phyloP scores from a whole-genome alignment of 768 basidiomycete genomes.

The Exsudoporus frostii region DNA sequence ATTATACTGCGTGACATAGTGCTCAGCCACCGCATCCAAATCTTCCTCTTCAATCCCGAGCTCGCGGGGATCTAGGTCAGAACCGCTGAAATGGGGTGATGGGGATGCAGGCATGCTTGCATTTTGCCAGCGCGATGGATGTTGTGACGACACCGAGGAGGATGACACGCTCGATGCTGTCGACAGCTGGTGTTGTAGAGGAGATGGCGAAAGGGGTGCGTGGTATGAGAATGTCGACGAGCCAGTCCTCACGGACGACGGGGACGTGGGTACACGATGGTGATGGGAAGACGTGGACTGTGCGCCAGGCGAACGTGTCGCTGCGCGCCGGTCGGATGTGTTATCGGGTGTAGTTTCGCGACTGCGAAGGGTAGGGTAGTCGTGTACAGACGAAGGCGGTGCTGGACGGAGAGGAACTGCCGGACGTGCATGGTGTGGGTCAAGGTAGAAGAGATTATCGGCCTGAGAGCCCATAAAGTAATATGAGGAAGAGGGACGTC shows the following conservation, averaged over 20 bases:
- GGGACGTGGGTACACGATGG: conserved; percentile 42
- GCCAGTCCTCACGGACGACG: conserved; percentile 50
- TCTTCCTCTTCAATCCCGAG: conserved; percentile 31
- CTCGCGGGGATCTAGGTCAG: conserved; percentile 39
- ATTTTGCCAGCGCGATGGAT: conserved; percentile 28
- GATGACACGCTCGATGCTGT: conserved; percentile 34
- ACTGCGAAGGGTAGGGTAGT: conserved; percentile 20
- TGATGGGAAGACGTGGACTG: conserved; percentile 27
- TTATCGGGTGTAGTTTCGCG: conserved; percentile 33
- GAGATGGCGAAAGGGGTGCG: conserved; percentile 58
- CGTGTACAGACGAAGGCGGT: conserved; percentile 28
- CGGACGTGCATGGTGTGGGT: conserved; percentile 76
- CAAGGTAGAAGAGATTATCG: conserved; percentile 80
- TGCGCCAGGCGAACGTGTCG: conserved; percentile 25
- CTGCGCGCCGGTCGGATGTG: conserved; percentile 25
- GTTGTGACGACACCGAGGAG: conserved; percentile 32
- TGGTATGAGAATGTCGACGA: conserved; percentile 55
- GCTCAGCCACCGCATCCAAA: conserved; percentile 49
- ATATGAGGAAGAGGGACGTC: conserved; percentile 94
- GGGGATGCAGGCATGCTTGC: conserved; percentile 22
- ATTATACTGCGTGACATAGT: conserved; percentile 73
- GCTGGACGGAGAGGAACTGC: conserved; percentile 67
- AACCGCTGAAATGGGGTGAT: conserved; percentile 17
- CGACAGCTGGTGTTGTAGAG: conserved; percentile 63
- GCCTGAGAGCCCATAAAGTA: conserved; percentile 95